These are phyloP conservation scores for Garcia nutans DNA, from an alignment of 345 rosid genomes.

Conservation along the genomic window DNA sequence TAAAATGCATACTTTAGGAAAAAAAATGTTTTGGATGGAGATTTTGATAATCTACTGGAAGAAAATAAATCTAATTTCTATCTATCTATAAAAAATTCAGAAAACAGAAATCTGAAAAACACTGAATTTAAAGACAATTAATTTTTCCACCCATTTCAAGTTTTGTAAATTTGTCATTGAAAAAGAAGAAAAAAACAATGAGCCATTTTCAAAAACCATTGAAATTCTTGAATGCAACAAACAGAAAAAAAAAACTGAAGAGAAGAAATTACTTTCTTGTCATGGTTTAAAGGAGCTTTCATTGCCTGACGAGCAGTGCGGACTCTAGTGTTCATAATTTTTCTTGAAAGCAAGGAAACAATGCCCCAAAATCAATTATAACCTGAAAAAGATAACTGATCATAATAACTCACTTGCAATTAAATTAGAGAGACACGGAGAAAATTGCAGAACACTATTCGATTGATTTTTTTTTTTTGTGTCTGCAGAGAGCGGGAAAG, in stretches of 20 bases:
- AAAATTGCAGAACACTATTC: neutral
- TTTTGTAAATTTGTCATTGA: neutral
- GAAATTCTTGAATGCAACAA: conserved; percentile 7
- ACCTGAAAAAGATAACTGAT: conserved; percentile 23
- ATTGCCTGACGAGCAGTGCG: conserved; percentile 64
- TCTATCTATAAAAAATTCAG: neutral
- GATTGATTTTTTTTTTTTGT: neutral
- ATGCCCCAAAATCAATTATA: conserved; percentile 20
- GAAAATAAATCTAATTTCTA: conserved; percentile 23
- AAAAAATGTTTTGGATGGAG: conserved; percentile 19
- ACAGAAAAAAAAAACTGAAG: conserved; percentile 11
- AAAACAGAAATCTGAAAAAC: neutral
- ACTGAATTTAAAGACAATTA: neutral
- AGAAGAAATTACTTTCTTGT: conserved; percentile 42
- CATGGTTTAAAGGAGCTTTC: conserved; percentile 60
- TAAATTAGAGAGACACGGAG: neutral
- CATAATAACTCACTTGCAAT: neutral
- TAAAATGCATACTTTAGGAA: conserved; percentile 34
- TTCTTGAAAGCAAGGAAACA: conserved; percentile 30
- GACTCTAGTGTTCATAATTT: conserved; percentile 68
- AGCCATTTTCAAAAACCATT: conserved; percentile 12
- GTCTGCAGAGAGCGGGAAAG: conserved; percentile 64
- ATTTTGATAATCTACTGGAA: conserved; percentile 25
- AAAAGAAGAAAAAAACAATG: neutral
- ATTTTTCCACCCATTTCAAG: neutral